Evolutionary conservation across 2,329 filamentous ascomycete genomes (phyloP), one percentile per base, ranked within the genome.

Genomic region (Aureobasidium pullulans): DNA sequence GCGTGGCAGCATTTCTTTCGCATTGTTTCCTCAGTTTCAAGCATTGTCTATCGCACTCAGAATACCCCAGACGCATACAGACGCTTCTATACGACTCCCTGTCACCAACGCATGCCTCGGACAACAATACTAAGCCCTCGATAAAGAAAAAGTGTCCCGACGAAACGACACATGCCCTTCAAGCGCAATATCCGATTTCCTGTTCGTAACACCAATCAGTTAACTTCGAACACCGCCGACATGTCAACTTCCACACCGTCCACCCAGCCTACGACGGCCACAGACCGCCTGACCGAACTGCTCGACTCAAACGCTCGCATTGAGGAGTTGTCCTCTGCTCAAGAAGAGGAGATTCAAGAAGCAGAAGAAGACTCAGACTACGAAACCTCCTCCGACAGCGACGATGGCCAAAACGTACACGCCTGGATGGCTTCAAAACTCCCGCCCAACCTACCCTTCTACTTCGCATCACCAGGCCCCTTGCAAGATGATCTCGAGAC

Each of bases 401-500:
- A 57, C 42, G 47, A 60, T 7, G 59, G 49, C 3, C 42, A 47
- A 6, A 48, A 61, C 23, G 49, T 62, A 19, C 61, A 63, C n/a
- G 49, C 39, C 49, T 63, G 61, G 61, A 52, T 63, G 49, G 57
- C 44, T 6, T 57, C 53, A 6, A 62, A 59, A 36, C 40, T 57
- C 9, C 15, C 37, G 3, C 37, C 19, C 2, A 44, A 61, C 9
- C 36, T 60, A 13, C 83, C 84, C 16, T 75, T 76, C 48, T 72
- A 88, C 59, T 88, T 86, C 72, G 82, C 78, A 7, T 72, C 71
- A 15, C 73, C 74, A 42, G 86, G 88, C 11, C 77, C 78, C 16
- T 82, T 96, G 65, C 77, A 76, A 59, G 91, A 96, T 68, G 64
- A 68, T 15, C 77, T 92, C 53, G 70, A 75, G 50, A 94, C 91